phyloP scores from a whole-genome alignment of 2,329 filamentous ascomycete genomes.

The Neurospora sp. region DNA sequence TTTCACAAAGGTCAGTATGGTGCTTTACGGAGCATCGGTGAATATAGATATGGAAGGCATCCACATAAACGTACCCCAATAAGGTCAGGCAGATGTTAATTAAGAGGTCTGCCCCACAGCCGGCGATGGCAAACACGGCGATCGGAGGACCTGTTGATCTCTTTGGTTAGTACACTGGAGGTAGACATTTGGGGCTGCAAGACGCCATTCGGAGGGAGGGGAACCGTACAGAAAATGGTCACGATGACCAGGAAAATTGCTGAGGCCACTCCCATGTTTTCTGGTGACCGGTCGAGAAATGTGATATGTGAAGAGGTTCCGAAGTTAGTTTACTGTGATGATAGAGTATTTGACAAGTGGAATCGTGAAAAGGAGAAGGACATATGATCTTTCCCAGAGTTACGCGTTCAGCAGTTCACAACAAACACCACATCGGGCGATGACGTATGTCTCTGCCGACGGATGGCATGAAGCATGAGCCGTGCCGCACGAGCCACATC shows the following conservation, averaged over 20 bases:
- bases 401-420: neutral
- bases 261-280: constrained; percentile 38
- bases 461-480: neutral
- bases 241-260: constrained; percentile 40
- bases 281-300: constrained; percentile 5
- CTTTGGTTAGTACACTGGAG: neutral
- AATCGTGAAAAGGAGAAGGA: neutral
- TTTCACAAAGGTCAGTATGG: neutral
- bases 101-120: constrained; percentile 54
- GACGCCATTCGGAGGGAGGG: neutral
- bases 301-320: neutral
- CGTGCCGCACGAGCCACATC: neutral
- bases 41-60: neutral
- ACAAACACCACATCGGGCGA: neutral
- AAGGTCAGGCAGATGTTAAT: constrained; percentile 59
- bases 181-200: neutral
- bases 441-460: neutral
- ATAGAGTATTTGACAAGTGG: neutral
- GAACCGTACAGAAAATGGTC: constrained; percentile 40
- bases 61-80: constrained; percentile 38
- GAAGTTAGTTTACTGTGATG: neutral
- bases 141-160: constrained; percentile 50
- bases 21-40: neutral
- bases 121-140: constrained; percentile 53
- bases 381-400: neutral